A percentile compares a stretch with the other conserved stretches of the same genome.
Evolutionary conservation across 345 rosid genomes (phyloP).

Genomic region (Murraya paniculata): DNA sequence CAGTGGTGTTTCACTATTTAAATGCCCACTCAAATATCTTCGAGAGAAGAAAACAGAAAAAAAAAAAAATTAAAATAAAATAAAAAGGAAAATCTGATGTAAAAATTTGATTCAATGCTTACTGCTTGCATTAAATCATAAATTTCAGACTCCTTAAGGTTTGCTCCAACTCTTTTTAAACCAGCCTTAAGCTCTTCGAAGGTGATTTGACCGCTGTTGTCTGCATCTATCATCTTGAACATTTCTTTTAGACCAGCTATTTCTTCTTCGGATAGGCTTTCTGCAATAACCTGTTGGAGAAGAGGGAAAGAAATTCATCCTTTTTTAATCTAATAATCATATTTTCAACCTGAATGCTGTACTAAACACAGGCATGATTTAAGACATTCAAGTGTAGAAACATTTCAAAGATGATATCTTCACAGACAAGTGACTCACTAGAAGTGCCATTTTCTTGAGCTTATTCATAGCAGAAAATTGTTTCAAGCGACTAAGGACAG

Average conservation of each 20-base stretch:
- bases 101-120: slow-evolving; percentile 28
- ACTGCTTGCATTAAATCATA: slow-evolving; percentile 92
- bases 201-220: slow-evolving; percentile 81
- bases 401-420: background rate
- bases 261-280: slow-evolving; percentile 85
- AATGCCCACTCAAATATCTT: background rate
- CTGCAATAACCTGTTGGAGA: slow-evolving; percentile 65
- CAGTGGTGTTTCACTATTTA: background rate
- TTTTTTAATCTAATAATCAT: background rate
- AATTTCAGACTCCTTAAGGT: slow-evolving; percentile 86
- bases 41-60: background rate
- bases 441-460: slow-evolving; percentile 83
- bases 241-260: slow-evolving; percentile 89
- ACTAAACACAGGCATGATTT: background rate
- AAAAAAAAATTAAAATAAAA: too few species aligned
- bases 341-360: background rate
- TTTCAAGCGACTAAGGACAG: slow-evolving; percentile 80
- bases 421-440: slow-evolving; percentile 36
- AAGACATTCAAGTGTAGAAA: background rate
- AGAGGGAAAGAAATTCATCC: background rate
- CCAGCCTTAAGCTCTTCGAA: slow-evolving; percentile 90
- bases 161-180: slow-evolving; percentile 75
- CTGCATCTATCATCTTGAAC: slow-evolving; percentile 88
- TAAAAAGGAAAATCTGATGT: background rate
- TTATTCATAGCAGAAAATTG: slow-evolving; percentile 92